These are phyloP conservation scores for Ogataea methylovora DNA, from an alignment of 805 yeast genomes.

Conservation along the genomic window DNA sequence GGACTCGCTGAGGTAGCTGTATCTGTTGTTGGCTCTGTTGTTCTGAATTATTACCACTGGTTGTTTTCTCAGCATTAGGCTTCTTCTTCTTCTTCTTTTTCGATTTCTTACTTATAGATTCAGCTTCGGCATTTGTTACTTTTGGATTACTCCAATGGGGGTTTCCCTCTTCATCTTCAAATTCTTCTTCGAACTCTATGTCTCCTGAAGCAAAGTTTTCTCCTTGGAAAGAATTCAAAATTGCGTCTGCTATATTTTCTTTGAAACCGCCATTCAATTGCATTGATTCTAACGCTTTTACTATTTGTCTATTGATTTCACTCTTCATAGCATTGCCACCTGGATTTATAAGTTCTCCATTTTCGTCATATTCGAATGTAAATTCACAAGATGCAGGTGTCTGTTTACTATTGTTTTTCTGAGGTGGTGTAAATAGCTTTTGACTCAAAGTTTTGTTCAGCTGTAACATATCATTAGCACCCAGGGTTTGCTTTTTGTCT, in stretches of 20 bases:
- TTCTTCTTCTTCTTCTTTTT: background rate
- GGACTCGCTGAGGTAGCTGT: background rate
- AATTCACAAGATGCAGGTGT: constrained; percentile 9
- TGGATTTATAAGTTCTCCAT: constrained; percentile 13
- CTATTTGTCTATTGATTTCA: constrained; percentile 14
- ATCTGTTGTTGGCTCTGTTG: background rate
- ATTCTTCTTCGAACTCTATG: no score
- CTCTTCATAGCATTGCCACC: constrained; percentile 11
- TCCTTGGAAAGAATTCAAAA: constrained; percentile 1
- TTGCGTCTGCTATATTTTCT: constrained; percentile 1
- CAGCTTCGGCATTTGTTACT: no score
- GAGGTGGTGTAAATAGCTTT: no score
- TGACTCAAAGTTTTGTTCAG: no score
- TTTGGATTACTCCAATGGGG: no score
- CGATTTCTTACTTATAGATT: no score
- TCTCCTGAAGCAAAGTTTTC: constrained; percentile 1
- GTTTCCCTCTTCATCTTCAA: no score
- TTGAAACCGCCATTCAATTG: constrained; percentile 9
- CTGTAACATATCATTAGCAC: no score
- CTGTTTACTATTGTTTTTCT: background rate
- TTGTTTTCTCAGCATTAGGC: background rate
- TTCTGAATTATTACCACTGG: background rate
- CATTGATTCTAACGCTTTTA: constrained; percentile 16
- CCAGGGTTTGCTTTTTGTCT: no score
- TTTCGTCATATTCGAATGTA: constrained; percentile 15